phyloP scores from a whole-genome alignment of 2,329 filamentous ascomycete genomes.

The Penicillium sp. region DNA sequence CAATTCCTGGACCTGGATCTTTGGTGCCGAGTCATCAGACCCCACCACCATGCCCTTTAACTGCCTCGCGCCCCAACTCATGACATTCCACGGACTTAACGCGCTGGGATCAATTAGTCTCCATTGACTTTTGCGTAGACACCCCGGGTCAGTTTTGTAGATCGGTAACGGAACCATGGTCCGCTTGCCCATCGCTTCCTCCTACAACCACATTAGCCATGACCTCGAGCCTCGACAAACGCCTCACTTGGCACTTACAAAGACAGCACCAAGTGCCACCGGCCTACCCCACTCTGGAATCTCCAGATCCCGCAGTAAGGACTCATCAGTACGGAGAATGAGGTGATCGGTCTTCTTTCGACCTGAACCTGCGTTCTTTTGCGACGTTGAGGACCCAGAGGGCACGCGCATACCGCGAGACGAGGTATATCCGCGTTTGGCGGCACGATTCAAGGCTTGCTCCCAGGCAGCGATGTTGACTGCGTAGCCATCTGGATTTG shows the following conservation, averaged over 20 bases:
- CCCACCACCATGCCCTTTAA: conserved; percentile 59
- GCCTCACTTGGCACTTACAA: conserved; percentile 45
- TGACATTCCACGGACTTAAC: conserved; percentile 64
- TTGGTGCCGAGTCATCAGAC: conserved; percentile 31
- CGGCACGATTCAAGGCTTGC: conserved; percentile 67
- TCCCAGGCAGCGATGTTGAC: conserved; percentile 81
- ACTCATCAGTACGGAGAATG: conserved; percentile 55
- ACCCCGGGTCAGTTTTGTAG: conserved; percentile 65
- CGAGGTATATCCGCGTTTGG: conserved; percentile 60
- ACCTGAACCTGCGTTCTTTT: neutral
- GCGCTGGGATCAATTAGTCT: conserved; percentile 41
- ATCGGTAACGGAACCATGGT: conserved; percentile 69
- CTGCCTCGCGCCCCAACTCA: conserved; percentile 73
- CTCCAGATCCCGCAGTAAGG: conserved; percentile 69
- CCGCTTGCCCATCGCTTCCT: conserved; percentile 67
- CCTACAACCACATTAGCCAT: conserved; percentile 29
- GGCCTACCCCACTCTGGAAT: conserved; percentile 77
- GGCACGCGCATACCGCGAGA: conserved; percentile 28
- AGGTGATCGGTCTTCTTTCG: conserved; percentile 47
- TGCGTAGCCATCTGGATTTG: conserved; percentile 80
- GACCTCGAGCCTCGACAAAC: neutral
- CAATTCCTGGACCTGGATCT: conserved; percentile 42
- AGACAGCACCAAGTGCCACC: conserved; percentile 72
- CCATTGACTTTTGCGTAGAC: conserved; percentile 70
- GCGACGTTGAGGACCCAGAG: conserved; percentile 9